Evolutionary conservation across 169 alveolate genomes (phyloP).

Genomic region (Plasmodium gallinaceum): DNA sequence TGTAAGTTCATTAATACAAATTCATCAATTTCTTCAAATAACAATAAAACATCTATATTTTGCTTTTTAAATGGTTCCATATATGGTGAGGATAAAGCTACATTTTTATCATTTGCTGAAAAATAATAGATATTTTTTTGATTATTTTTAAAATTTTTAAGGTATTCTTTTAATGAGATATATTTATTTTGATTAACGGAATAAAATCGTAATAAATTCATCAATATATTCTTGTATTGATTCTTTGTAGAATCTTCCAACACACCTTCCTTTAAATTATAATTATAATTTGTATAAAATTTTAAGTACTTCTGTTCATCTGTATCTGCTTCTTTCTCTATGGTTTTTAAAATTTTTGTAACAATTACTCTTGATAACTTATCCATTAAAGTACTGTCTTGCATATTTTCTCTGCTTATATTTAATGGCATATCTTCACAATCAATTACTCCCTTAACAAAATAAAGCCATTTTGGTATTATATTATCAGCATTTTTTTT

Average conservation of each 20-base stretch:
- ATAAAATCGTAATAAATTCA: constrained; percentile 79
- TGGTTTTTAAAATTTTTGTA: constrained; percentile 90
- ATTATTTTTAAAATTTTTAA: constrained; percentile 82
- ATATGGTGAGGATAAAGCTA: constrained; percentile 92
- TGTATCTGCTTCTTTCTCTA: constrained; percentile 91
- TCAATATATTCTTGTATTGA: constrained; percentile 78
- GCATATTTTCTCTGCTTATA: constrained; percentile 96
- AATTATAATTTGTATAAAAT: constrained; percentile 89
- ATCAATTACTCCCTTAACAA: constrained; percentile 97
- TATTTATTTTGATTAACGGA: constrained; percentile 77
- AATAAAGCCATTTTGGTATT: constrained; percentile 96
- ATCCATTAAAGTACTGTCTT: constrained; percentile 92
- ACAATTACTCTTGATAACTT: constrained; percentile 94
- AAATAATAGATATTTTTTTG: constrained; percentile 91
- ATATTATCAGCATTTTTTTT: constrained; percentile 93
- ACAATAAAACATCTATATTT: constrained; percentile 87
- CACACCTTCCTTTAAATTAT: constrained; percentile 90
- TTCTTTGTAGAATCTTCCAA: constrained; percentile 85
- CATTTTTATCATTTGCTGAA: constrained; percentile 86
- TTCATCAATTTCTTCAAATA: constrained; percentile 92
- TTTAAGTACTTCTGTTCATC: constrained; percentile 88
- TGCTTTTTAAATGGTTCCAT: constrained; percentile 90
- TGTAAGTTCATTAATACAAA: constrained; percentile 90
- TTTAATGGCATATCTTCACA: constrained; percentile 98
- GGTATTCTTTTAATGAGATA: constrained; percentile 83